Conservation (phyloP, 2,329 filamentous ascomycete genomes). For the Nemania sp. region DNA sequence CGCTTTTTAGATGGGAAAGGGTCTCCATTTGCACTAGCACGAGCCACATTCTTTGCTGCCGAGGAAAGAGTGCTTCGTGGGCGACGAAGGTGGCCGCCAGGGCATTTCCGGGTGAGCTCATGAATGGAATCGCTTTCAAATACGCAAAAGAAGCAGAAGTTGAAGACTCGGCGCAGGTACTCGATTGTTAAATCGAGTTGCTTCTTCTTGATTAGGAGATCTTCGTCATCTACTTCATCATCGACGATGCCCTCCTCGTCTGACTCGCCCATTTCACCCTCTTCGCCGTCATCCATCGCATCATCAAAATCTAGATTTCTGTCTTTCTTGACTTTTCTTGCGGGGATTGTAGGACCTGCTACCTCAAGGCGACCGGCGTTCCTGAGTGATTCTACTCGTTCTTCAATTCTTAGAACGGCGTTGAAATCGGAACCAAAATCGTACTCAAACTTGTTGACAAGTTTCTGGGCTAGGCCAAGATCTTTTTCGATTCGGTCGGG, state of each 20-base stretch:
- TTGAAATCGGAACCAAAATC: slow-evolving; percentile 84
- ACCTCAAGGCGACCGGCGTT: slow-evolving; percentile 82
- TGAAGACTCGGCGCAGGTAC: slow-evolving; percentile 95
- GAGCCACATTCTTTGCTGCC: slow-evolving; percentile 84
- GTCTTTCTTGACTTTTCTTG: slow-evolving; percentile 69
- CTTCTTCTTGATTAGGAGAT: slow-evolving; percentile 93
- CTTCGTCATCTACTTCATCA: slow-evolving; percentile 90
- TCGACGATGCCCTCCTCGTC: slow-evolving; percentile 83
- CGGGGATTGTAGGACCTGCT: slow-evolving; percentile 63
- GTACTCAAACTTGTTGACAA: slow-evolving; percentile 86
- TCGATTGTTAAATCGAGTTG: slow-evolving; percentile 95
- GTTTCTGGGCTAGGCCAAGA: slow-evolving; percentile 81
- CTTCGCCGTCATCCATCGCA: slow-evolving; percentile 69
- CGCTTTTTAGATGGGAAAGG: slow-evolving; percentile 87
- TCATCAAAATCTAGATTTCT: slow-evolving; percentile 71
- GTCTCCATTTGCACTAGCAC: slow-evolving; percentile 84
- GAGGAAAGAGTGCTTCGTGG: slow-evolving; percentile 87
- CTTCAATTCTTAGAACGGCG: slow-evolving; percentile 83
- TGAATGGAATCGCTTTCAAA: slow-evolving; percentile 98
- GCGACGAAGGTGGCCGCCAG: slow-evolving; percentile 94
- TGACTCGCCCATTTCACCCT: slow-evolving; percentile 78
- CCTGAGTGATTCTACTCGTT: slow-evolving; percentile 84
- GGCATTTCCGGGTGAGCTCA: slow-evolving; percentile 94
- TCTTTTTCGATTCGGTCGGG: slow-evolving; percentile 95
- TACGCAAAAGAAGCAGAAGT: slow-evolving; percentile 99